Evolutionary conservation across 2,329 filamentous ascomycete genomes (phyloP), one percentile per base, ranked within the genome.

Genomic region (Xylariomycetidae sp.): DNA sequence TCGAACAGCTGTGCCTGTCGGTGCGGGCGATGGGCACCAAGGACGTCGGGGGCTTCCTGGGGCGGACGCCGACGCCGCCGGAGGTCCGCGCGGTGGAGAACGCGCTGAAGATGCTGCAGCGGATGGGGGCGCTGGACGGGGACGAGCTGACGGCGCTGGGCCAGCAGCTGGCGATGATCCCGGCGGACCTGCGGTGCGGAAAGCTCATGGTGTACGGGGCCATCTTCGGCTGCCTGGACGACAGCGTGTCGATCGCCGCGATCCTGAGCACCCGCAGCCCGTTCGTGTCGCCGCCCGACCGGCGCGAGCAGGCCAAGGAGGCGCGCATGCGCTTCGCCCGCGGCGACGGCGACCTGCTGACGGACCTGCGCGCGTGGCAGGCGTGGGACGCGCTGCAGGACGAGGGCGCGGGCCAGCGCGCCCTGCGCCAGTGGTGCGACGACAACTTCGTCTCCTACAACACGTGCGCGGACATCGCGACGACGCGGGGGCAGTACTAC

Each of bases 141-240:
- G 78, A 86, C 37, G 83, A 87, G 49, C 71, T 98, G 25, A 96
- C 92, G 0, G 88, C 89, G 3, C 78, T 98, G 29, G 92, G 92
- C 71, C 80, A 84, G 33, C 92, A 96, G 62, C 70, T 98, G n/a
- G 84, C 89, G 13, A 86, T 93, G 77, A 88, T 98, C 31, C 92
- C 92, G 2, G 86, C 90, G 1, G 92, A 98, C 53, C 70, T 98
- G 29, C 79, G 90, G 18, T 93, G 88, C 56, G 87, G 85, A 28
- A 98, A 98, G 60, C 72, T 98, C 20, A 87, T 98, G 72, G 85
- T 98, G 4, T 95, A 93, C 53, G 92, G 92, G 5, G 83, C 87
- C 12, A 88, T 93, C 37, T 96, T 98, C 52, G 85, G 85, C 20
- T 96, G 90, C 52, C 72, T 96, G 6, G 87, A 95, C 50, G 79